Conservation (phyloP, 2,329 filamentous ascomycete genomes). For the Colletotrichum nymphaeae region DNA sequence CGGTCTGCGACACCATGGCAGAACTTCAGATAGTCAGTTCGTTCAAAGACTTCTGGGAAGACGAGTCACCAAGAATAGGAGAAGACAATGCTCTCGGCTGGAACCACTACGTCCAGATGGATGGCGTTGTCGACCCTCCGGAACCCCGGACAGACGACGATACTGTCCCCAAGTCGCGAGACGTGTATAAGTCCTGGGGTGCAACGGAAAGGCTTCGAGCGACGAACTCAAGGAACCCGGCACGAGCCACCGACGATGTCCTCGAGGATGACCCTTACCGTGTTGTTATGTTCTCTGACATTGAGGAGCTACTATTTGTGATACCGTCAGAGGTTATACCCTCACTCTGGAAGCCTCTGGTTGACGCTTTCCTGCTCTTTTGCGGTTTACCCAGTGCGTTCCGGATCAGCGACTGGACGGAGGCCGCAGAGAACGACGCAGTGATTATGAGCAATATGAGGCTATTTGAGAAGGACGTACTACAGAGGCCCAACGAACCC, state of each 20-base stretch:
- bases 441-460: slow-evolving; percentile 6
- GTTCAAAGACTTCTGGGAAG: slow-evolving; percentile 88
- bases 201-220: slow-evolving; percentile 64
- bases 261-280: slow-evolving; percentile 86
- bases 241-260: slow-evolving; percentile 79
- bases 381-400: slow-evolving; percentile 69
- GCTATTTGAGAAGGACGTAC: slow-evolving; percentile 18
- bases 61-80: slow-evolving; percentile 81
- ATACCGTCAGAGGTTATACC: slow-evolving; percentile 54
- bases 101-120: slow-evolving; percentile 60
- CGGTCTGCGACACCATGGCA: slow-evolving; percentile 37
- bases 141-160: slow-evolving; percentile 46
- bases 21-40: slow-evolving; percentile 41
- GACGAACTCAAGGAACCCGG: slow-evolving; percentile 68
- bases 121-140: slow-evolving; percentile 52
- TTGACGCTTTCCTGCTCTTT: slow-evolving; percentile 80
- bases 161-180: slow-evolving; percentile 45
- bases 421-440: slow-evolving; percentile 44
- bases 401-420: slow-evolving; percentile 42
- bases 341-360: slow-evolving; percentile 56
- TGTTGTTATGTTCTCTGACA: slow-evolving; percentile 82
- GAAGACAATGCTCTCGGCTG: slow-evolving; percentile 80
- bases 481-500: slow-evolving; percentile 21
- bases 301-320: slow-evolving; percentile 70
- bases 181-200: slow-evolving; percentile 64